These are phyloP conservation scores for Syncephalastrum racemosum DNA, from an alignment of 371 early-diverging fungal genomes.

Conservation along the genomic window DNA sequence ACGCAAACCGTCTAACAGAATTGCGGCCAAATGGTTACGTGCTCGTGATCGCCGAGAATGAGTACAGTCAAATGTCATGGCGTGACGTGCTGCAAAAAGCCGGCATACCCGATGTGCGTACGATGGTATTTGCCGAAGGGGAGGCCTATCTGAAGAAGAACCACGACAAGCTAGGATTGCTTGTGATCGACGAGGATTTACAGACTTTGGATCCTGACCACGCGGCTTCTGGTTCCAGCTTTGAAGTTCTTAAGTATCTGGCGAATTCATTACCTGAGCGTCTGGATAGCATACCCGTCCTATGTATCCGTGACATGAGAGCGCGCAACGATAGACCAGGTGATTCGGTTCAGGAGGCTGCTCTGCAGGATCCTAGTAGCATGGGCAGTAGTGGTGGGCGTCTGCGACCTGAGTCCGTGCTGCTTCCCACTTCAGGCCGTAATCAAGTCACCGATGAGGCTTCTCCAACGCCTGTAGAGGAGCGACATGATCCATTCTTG, in stretches of 20 bases:
- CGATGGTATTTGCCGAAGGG: constrained; percentile 8
- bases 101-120: constrained; percentile 4
- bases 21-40: constrained; percentile 8
- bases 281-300: no score
- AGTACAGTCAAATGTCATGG: constrained; percentile 6
- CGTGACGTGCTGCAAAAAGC: background rate
- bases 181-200: constrained; percentile 12
- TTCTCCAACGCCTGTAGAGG: constrained; percentile 3
- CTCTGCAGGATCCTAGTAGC: no score
- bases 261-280: no score
- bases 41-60: constrained; percentile 17
- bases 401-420: no score
- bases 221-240: no score
- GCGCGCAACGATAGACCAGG: no score
- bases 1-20: constrained; percentile 17
- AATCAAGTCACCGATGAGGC: constrained; percentile 1
- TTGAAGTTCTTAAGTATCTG: no score
- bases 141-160: background rate
- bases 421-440: background rate
- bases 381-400: no score
- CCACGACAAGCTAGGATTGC: background rate
- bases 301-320: no score
- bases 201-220: no score
- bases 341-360: no score
- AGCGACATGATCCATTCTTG: constrained; percentile 7